These are phyloP conservation scores for Pleurotus salmoneostramineus DNA, from an alignment of 768 basidiomycete species.

Conservation along the genomic window DNA sequence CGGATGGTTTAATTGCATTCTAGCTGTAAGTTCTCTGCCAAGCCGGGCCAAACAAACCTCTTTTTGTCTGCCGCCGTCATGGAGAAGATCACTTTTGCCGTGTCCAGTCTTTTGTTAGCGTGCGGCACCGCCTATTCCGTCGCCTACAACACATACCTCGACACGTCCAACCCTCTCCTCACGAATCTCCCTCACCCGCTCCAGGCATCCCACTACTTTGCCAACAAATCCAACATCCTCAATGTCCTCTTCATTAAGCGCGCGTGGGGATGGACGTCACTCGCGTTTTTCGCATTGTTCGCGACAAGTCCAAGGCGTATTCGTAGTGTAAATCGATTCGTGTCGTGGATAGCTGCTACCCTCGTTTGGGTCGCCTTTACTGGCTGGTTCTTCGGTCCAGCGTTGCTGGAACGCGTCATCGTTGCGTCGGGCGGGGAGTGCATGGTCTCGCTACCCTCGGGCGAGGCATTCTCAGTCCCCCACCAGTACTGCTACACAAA, in stretches of 20 bases:
- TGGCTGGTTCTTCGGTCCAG: slow-evolving; percentile 85
- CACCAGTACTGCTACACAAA: slow-evolving; percentile 51
- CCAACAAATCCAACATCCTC: slow-evolving; percentile 74
- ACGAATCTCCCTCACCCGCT: slow-evolving; percentile 69
- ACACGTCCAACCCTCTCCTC: slow-evolving; percentile 78
- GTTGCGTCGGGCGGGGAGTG: slow-evolving; percentile 74
- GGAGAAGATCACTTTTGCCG: slow-evolving; percentile 25
- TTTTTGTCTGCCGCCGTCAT: too few relatives aligned
- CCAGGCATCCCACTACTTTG: slow-evolving; percentile 64
- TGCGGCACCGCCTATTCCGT: slow-evolving; percentile 68
- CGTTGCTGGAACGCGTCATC: slow-evolving; percentile 64
- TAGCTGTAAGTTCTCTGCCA: background rate
- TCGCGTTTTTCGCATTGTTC: slow-evolving; percentile 57
- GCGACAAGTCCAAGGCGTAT: slow-evolving; percentile 46
- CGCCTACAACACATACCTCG: slow-evolving; percentile 64
- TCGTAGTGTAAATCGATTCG: slow-evolving; percentile 37
- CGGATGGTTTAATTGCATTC: slow-evolving; percentile 2
- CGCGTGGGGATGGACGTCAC: slow-evolving; percentile 89
- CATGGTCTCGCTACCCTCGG: slow-evolving; percentile 57
- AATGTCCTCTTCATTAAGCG: slow-evolving; percentile 88
- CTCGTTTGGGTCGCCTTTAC: slow-evolving; percentile 73
- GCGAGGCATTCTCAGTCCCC: slow-evolving; percentile 51
- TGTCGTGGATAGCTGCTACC: slow-evolving; percentile 58
- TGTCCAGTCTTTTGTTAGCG: slow-evolving; percentile 43
- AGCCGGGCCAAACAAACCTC: background rate